Conservation (phyloP, 2,329 filamentous ascomycete species). For the Alternaria dauci region DNA sequence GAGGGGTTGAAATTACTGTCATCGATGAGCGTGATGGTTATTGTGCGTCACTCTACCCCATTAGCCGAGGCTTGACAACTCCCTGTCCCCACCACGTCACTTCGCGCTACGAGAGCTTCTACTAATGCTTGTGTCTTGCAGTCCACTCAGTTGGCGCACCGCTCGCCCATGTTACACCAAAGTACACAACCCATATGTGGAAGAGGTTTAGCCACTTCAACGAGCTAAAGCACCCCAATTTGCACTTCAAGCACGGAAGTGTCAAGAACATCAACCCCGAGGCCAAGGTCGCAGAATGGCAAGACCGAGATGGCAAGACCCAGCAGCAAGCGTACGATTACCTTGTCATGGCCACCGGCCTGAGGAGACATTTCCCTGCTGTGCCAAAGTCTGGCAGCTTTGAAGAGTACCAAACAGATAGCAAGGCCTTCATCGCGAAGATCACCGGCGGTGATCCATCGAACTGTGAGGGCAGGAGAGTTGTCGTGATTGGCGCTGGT, state of each 20-base stretch:
- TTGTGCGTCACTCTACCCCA: constrained; percentile 62
- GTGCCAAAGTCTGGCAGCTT: constrained; percentile 72
- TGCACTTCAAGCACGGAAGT: constrained; percentile 72
- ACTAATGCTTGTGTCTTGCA: constrained; percentile 49
- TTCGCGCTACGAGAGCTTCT: constrained; percentile 14
- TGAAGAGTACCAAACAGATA: constrained; percentile 70
- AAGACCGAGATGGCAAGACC: constrained; percentile 61
- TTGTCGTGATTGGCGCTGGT: constrained; percentile 79
- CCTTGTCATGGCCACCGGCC: constrained; percentile 74
- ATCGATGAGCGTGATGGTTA: constrained; percentile 85
- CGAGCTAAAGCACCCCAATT: constrained; percentile 68
- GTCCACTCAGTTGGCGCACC: constrained; percentile 81
- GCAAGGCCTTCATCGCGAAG: constrained; percentile 65
- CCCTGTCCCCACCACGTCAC: constrained; percentile 14
- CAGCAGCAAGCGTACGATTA: constrained; percentile 70
- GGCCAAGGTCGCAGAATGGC: constrained; percentile 65
- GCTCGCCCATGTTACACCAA: constrained; percentile 70
- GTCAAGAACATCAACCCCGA: constrained; percentile 68
- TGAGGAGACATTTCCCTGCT: constrained; percentile 74
- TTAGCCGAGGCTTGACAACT: constrained; percentile 28
- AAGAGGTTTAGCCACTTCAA: constrained; percentile 72
- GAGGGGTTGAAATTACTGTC: constrained; percentile 74
- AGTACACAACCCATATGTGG: constrained; percentile 74
- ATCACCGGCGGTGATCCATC: constrained; percentile 43
- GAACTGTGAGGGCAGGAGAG: constrained; percentile 53